Evolutionary conservation across 225 moss, liverwort and hornwort genomes (phyloP), one percentile per base, ranked within the genome.

Genomic region (Sphagnum tenellum): DNA sequence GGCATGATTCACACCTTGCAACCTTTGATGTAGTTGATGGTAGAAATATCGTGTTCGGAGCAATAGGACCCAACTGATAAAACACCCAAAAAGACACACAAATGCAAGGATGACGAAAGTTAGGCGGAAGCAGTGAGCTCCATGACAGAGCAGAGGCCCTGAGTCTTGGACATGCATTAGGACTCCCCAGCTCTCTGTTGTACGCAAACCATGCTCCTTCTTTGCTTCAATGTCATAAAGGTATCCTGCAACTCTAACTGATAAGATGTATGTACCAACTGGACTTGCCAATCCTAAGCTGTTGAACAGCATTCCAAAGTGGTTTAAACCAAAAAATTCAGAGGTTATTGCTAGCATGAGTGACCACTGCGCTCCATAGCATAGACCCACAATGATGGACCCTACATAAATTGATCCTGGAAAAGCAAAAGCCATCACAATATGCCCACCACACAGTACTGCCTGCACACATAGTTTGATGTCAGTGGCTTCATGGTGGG

Each of bases 281-380:
- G 90, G 90, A 72, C 85, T 90, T 10, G 87, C 78, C 3, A 90
- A 75, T 6, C 77, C 69, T 44, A 90, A 75, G 7, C 82, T 81
- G 69, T 90, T 90, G 74, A 74, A 90, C 44, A 87, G 54, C 5
- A 80, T 82, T 52, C 87, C 90, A 1, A 90, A 90, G 60, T 84
- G 56, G 45, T 68, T 58, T 45, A 90, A 74, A 3, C 90, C 90
- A 13, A 90, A 90, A 14, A 90, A 73, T 60, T 87, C 90, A 0
- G 87, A 90, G 2, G 90, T 83, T 7, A 87, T 90, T 14, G 87
- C 84, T 12, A 82, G 90, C 87, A 90, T 88, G 46, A 90, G 70
- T 46, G 90, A 85, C 90, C 88, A 90, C 55, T 90, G 90, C 0
- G 90, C 85, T 50, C 90, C 87, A 3, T 87, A 90, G 61, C 82